phyloP scores from a whole-genome alignment of 495 filamentous ascomycete genomes.

The Extremus antarcticus region DNA sequence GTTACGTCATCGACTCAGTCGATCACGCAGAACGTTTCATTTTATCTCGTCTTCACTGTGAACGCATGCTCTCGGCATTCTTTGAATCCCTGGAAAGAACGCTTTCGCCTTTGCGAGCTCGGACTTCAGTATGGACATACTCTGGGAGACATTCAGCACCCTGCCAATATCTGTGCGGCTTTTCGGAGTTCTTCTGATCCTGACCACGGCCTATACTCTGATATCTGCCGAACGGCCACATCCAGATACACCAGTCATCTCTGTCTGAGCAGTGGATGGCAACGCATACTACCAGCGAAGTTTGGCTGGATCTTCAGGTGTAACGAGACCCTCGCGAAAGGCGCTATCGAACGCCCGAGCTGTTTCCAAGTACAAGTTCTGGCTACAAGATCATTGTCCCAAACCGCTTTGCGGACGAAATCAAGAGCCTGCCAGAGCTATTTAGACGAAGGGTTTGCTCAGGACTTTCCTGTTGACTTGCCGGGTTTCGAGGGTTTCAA shows the following conservation, averaged over 20 bases:
- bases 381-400: slow-evolving; percentile 9
- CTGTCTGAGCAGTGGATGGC: not conserved
- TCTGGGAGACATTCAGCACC: too few species aligned
- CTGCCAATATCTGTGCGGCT: not conserved
- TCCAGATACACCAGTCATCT: not conserved
- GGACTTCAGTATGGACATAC: too few species aligned
- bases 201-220: not conserved
- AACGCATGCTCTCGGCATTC: too few species aligned
- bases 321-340: not conserved
- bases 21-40: too few species aligned
- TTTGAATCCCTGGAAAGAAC: too few species aligned
- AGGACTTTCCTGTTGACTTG: slow-evolving; percentile 1
- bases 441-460: slow-evolving; percentile 5
- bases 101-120: too few species aligned
- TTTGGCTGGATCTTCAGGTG: not conserved
- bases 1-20: too few species aligned
- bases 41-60: too few species aligned
- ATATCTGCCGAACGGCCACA: not conserved
- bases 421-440: slow-evolving; percentile 8
- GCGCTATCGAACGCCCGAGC: not conserved
- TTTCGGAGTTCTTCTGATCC: not conserved
- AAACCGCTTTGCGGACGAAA: slow-evolving; percentile 7
- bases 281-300: not conserved
- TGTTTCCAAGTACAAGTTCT: slow-evolving; percentile 10
- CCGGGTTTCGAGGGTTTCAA: slow-evolving; percentile 4